Evolutionary conservation across 169 alveolate species (phyloP), one percentile per base, ranked within the genome.

Genomic region (Eimeria praecox): DNA sequence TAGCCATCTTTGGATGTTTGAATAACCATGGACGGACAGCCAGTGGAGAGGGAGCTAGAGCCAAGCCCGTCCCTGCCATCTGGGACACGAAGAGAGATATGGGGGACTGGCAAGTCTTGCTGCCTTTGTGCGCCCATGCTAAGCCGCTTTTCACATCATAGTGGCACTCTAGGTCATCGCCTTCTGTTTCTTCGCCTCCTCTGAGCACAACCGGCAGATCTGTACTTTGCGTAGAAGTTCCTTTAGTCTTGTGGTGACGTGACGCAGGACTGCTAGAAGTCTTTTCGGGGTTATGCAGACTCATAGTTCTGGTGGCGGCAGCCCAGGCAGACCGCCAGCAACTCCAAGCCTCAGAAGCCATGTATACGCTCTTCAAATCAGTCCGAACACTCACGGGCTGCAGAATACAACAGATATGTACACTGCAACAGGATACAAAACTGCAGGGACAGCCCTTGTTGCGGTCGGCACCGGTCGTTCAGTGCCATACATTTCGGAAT

Each of bases 281-380:
- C 59, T 5, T 62, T 10, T 33, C 80, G n/a, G 62, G 59, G 20
- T 38, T 16, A 22, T 38, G 82, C 52, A 59, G 44, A 33, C 33
- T 40, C 42, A 87, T 35, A 22, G 64, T 40, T 40, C 42, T 24
- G 49, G 82, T 87, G n/a, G 93, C 80, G 27, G 93, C 93, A 56
- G 93, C 93, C 83, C 78, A 87, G 93, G 93, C 93, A 35, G 93
- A 56, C 46, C 44, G 80, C 93, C 93, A 87, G 80, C 93, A 87
- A 46, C 64, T 87, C 35, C 59, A 22, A 12, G 93, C 93, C 49
- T 87, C 93, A 12, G 93, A 59, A 1, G 62, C 82, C 59, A 87
- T 44, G 80, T 87, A 87, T 38, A 87, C 46, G 38, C 78, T 87
- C 64, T 62, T 87, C n/a, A 87, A n/a, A 38, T 87, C 93, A 14